phyloP scores from a whole-genome alignment of 495 filamentous ascomycete genomes.

The Cercophora samala region DNA sequence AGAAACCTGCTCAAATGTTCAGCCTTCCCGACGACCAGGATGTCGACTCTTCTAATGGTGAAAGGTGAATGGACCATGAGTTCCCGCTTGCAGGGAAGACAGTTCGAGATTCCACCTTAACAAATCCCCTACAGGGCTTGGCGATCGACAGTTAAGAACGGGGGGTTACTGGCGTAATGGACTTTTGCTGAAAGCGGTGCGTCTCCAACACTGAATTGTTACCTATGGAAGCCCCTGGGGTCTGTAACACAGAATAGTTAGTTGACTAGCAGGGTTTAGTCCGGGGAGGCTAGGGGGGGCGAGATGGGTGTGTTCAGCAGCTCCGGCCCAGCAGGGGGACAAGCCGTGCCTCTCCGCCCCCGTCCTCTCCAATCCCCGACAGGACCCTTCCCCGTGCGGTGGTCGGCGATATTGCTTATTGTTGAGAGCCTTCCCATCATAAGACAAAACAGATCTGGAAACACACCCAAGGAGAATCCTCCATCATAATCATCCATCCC shows the following conservation, averaged over 20 bases:
- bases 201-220: constrained; percentile 2
- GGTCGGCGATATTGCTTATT: not conserved
- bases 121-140: constrained; percentile 6
- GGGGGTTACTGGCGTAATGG: not conserved
- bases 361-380: not conserved
- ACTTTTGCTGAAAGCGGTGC: constrained; percentile 8
- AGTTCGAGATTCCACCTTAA: constrained; percentile 1
- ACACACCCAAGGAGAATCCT: not conserved
- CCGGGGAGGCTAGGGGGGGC: not conserved
- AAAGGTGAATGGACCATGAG: not conserved
- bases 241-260: constrained; percentile 1
- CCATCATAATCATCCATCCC: not conserved
- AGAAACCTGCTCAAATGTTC: not conserved
- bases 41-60: not conserved
- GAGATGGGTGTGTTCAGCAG: not conserved
- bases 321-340: not conserved
- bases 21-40: constrained; percentile 5
- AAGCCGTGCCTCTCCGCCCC: not conserved
- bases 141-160: constrained; percentile 3
- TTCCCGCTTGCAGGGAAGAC: constrained; percentile 1
- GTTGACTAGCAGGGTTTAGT: not conserved
- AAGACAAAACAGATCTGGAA: not conserved
- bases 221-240: not conserved
- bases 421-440: not conserved
- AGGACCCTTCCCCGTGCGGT: not conserved